Evolutionary conservation across 352 stramenopile genomes (phyloP).

Genomic region (Globisporangium mamillatum): DNA sequence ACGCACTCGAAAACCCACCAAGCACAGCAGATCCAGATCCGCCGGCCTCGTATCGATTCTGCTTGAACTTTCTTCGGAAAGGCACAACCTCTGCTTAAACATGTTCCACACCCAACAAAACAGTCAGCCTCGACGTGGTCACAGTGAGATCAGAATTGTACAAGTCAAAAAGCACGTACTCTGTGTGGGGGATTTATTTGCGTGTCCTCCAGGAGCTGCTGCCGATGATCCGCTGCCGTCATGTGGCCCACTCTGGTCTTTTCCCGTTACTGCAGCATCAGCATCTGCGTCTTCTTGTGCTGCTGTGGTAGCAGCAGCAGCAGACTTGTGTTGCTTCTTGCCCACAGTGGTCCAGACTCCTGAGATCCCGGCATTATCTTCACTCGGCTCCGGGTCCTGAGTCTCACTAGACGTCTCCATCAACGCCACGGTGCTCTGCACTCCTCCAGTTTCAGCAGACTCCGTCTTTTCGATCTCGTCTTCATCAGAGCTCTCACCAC

Average conservation of each 20-base stretch:
- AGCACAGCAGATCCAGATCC: background rate
- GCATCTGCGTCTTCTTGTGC: background rate
- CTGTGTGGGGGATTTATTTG: conserved; percentile 5
- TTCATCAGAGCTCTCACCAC: conserved; percentile 19
- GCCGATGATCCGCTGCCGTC: background rate
- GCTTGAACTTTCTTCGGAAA: conserved; percentile 12
- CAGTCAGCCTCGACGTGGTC: background rate
- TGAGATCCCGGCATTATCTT: conserved; percentile 12
- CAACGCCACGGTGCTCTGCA: background rate
- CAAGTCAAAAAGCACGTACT: conserved; percentile 8
- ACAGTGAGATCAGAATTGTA: too few relatives aligned
- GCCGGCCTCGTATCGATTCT: background rate
- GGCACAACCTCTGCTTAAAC: conserved; percentile 3
- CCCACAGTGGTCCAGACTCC: conserved; percentile 73
- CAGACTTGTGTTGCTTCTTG: conserved; percentile 51
- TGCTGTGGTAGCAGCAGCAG: conserved; percentile 14
- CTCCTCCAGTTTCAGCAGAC: background rate
- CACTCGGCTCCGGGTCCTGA: background rate
- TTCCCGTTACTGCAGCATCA: background rate
- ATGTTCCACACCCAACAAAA: background rate
- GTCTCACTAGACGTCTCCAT: background rate
- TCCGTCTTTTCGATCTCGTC: conserved; percentile 5
- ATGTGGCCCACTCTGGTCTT: background rate
- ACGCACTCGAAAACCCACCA: background rate
- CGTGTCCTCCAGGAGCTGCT: background rate